Conservation (phyloP, 2,329 filamentous ascomycete genomes). For the Phaeomoniella chlamydospora region DNA sequence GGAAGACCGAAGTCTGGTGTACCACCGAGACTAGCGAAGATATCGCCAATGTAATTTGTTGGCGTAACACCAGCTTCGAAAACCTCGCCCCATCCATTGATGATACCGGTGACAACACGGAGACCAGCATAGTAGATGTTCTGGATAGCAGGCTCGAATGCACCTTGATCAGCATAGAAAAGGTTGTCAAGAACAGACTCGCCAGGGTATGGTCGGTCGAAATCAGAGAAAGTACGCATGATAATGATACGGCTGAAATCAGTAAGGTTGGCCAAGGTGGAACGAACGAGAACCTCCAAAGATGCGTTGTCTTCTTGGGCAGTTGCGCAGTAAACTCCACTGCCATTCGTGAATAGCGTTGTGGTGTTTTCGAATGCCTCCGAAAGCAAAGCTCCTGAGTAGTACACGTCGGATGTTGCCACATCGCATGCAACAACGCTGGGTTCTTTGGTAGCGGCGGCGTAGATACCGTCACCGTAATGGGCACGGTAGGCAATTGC, state of each 20-base stretch:
- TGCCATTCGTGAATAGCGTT: slow-evolving; percentile 50
- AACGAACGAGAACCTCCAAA: slow-evolving; percentile 50
- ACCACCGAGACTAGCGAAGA: slow-evolving; percentile 55
- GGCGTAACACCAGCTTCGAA: slow-evolving; percentile 44
- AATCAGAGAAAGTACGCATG: slow-evolving; percentile 56
- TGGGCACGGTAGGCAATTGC: slow-evolving; percentile 39
- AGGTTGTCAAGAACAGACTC: slow-evolving; percentile 45
- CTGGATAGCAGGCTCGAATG: slow-evolving; percentile 45
- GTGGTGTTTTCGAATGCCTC: slow-evolving; percentile 53
- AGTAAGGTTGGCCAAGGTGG: slow-evolving; percentile 39
- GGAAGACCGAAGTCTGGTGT: slow-evolving; percentile 46
- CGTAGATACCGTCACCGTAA: slow-evolving; percentile 29
- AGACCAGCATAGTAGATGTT: slow-evolving; percentile 56
- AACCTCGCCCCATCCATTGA: slow-evolving; percentile 43
- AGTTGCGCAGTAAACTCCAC: slow-evolving; percentile 53
- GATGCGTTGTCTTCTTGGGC: slow-evolving; percentile 61
- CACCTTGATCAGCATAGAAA: slow-evolving; percentile 45
- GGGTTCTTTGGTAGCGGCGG: slow-evolving; percentile 31
- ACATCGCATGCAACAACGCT: slow-evolving; percentile 50
- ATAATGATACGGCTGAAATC: slow-evolving; percentile 56
- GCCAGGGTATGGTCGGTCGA: slow-evolving; percentile 52
- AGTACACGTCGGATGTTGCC: slow-evolving; percentile 61
- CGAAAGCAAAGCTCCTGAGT: slow-evolving; percentile 44
- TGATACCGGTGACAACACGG: slow-evolving; percentile 49
- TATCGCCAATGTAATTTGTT: slow-evolving; percentile 55